Base-by-base conservation (phyloP, 2,329 filamentous ascomycete genomes). In the Fusarium agapanthi region DNA sequence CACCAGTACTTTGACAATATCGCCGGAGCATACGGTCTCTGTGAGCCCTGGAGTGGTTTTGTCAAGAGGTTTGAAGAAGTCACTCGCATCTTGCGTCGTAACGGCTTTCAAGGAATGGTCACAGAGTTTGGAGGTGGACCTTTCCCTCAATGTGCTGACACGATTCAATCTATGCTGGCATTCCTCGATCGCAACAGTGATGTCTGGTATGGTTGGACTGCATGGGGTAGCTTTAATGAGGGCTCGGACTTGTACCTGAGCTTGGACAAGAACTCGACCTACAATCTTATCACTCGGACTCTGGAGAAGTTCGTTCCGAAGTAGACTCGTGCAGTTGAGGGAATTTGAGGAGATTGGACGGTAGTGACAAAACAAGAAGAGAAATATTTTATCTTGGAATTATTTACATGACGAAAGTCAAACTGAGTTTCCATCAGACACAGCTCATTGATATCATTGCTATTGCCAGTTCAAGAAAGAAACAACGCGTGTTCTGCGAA, bases 201-300 rank as follows among this genome's bases (percentile, higher is more conserved):
- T 45, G 26, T 57, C 8, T 61, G 58, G 58, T 57, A 57, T 37
- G 57, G 47, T 9, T 60, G 57, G 57, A 60, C 37, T 16, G 57
- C 37, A 1, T 60, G 57, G 57, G 57, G 57, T 15, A 55, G 57
- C 3, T 60, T 60, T 2, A 60, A 60, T n/a, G 20, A 20, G 24
- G 57, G 26, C 15, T 60, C 47, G 8, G 57, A 60, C 18, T 20
- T 60, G 47, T 55, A 60, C n/a, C 13, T 60, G 37, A 55, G 57
- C 20, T 32, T 60, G 47, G 37, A 60, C 4, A 34, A 22, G 8
- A 24, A 55, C 20, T 60, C 57, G 8, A 41, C 37, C 11, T 55
- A 28, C 9, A 60, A 55, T 9, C 47, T 54, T 3, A 43, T 60
- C 11, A 60, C 57, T 3, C 12, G 37, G 20, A 60, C 47, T 7